Evolutionary conservation across 306 rosid species (phyloP), one percentile per base, ranked within the genome.

Genomic region (Acmispon strigosus): DNA sequence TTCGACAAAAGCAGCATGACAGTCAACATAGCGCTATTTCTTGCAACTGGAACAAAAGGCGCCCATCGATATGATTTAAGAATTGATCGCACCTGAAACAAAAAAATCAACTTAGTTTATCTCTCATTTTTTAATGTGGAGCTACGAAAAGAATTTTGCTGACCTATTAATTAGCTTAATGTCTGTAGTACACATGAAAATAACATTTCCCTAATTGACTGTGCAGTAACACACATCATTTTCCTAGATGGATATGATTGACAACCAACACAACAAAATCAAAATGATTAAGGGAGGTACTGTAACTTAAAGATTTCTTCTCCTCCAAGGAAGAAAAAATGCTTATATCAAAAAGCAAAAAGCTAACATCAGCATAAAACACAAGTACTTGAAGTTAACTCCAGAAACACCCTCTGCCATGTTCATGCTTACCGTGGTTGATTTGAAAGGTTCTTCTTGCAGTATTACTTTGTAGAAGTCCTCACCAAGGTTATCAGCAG

Each of bases 361-460:
- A 67, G 18, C 59, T 49, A 42, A 42, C 42, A 4, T 11, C 22
- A 73, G 15, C 41, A 37, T 55, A 8, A 9, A 14, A 62, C 39
- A 27, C 20, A 48, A 34, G 32, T 43, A 20, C 37, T 36, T 34
- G 66, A 66, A 68, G 55, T 22, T 14, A 53, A 48, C 22, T 53
- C 42, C 18, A 44, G 37, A 73, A 48, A 10, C 53, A n/a, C n/a
- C 15, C 39, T 45, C 10, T 45, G 62, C 20, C n/a, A 37, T 47
- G 18, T 39, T 24, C 66, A 56, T 22, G 75, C 91, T 79, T 87
- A 94, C 98, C 57, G 92, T 87, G 62, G 97, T 87, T 69, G 98
- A 94, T 84, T 87, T 94, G 90, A 90, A 94, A 58, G 97, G 98
- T 71, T 90, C 98, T 80, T 94, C 96, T 73, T 77, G 83, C 69